Evolutionary conservation across 306 rosid genomes (phyloP), one percentile per base, ranked within the genome.

Genomic region (Trifolium subterraneum): DNA sequence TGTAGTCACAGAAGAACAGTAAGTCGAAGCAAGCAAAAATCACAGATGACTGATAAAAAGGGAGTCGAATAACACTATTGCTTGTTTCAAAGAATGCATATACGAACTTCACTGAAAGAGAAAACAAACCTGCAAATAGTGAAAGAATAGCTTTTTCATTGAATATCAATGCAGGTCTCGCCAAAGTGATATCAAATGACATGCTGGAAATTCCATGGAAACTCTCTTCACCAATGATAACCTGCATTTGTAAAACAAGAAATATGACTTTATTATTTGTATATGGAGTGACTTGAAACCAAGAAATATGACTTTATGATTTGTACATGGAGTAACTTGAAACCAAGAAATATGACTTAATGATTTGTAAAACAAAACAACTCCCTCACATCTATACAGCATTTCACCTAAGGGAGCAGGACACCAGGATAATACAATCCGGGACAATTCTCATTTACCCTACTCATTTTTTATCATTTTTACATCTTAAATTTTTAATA

Each of bases 201-300:
- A 94, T 83, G 78, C 82, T 78, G 5, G 93, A 88, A 48, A 94
- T 86, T 62, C 96, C 95, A 50, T 84, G 96, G 84, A 88, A 91
- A 42, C 80, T 83, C 84, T 94, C 98, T 71, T 94, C 97, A 6
- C 86, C 93, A 12, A 94, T 66, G 64, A 80, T 47, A 47, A 91
- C 95, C 97, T 94, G 86, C 23, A 15, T 58, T 45, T 58, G 27
- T n/a, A 50, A 78, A 52, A 66, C 6, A 62, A 51, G 29, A 15
- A 60, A 51, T 13, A 55, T 3, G 22, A 14, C 18, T 1, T 25
- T 25, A n/a, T 18, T 25, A 71, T 39, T 55, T 36, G 27, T 19
- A 47, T 33, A 14, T n/a, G n/a, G 14, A 11, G 72, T 33, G 16
- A 15, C 64, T 45, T 56, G 27, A 50, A 78, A 52, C 71, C 9